Evolutionary conservation across 2,329 filamentous ascomycete genomes (phyloP).

Genomic region (Sporothrix schenckii): DNA sequence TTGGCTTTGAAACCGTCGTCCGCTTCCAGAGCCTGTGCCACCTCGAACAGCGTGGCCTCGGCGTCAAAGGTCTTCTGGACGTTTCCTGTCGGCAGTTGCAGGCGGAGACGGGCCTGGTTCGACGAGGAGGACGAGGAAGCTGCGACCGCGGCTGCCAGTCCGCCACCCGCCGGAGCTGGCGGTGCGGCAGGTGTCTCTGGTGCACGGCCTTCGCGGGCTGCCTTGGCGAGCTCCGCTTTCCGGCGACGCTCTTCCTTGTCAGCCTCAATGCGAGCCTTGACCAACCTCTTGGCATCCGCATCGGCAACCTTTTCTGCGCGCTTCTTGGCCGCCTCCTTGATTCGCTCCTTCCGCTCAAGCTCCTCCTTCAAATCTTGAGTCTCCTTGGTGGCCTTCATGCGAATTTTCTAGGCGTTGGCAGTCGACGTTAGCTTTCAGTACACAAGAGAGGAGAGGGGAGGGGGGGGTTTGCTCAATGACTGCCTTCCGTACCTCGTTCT

Average conservation of each 20-base stretch:
- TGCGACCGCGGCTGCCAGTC: conserved; percentile 51
- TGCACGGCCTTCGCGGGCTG: conserved; percentile 75
- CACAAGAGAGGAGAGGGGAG: not conserved
- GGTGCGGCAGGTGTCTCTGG: conserved; percentile 5
- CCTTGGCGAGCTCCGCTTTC: conserved; percentile 84
- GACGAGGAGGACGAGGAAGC: conserved; percentile 64
- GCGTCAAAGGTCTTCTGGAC: conserved; percentile 86
- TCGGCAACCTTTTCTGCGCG: conserved; percentile 86
- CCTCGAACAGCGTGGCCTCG: conserved; percentile 90
- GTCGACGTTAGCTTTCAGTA: not conserved
- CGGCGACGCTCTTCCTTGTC: conserved; percentile 87
- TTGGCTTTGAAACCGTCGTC: conserved; percentile 72
- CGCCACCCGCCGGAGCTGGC: conserved; percentile 48
- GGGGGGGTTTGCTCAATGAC: not conserved
- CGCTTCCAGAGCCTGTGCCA: conserved; percentile 72
- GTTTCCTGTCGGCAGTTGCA: conserved; percentile 71
- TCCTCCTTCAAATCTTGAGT: conserved; percentile 88
- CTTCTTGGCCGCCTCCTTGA: conserved; percentile 88
- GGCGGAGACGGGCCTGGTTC: conserved; percentile 75
- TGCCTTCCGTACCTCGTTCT: conserved; percentile 68
- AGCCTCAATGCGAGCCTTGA: conserved; percentile 90
- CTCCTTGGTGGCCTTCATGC: conserved; percentile 87
- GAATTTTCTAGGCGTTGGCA: conserved; percentile 58
- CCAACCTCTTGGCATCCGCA: conserved; percentile 79
- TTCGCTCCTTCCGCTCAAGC: conserved; percentile 80